A percentile compares a stretch with the other conserved stretches of the same genome.
Conservation (phyloP, 371 early-diverging fungal genomes). For the Mortierella sp. region DNA sequence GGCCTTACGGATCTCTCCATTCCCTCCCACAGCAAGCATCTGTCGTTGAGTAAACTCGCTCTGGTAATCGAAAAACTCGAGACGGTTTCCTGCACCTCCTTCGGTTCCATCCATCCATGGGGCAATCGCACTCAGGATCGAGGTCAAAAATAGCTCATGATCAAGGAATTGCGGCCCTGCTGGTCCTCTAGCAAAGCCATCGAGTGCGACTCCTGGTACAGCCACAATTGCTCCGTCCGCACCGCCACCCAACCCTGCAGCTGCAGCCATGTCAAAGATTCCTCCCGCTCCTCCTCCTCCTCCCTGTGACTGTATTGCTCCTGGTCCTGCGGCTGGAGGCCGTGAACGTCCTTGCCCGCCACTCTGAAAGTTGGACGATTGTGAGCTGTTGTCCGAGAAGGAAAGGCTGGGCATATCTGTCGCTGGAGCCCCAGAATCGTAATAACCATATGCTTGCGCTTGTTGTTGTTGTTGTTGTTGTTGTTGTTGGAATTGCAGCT, state of each 20-base stretch:
- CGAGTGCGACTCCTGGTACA: neutral
- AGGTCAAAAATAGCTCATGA: slow-evolving; percentile 30
- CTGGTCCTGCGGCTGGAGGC: neutral
- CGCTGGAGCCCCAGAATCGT: neutral
- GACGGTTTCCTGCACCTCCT: neutral
- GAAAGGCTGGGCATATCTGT: slow-evolving; percentile 27
- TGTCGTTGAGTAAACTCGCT: slow-evolving; percentile 22
- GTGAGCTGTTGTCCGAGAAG: slow-evolving; percentile 16
- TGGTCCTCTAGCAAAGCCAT: neutral
- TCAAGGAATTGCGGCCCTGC: neutral
- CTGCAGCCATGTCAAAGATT: neutral
- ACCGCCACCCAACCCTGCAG: neutral
- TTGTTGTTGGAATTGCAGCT: neutral
- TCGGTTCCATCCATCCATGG: neutral
- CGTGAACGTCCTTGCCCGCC: neutral
- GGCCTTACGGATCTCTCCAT: slow-evolving; percentile 32
- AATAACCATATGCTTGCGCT: neutral
- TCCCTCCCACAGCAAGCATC: slow-evolving; percentile 29
- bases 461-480: slow-evolving; percentile 20
- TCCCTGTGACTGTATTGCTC: neutral
- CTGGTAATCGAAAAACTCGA: slow-evolving; percentile 19
- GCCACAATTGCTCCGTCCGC: neutral
- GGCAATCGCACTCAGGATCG: slow-evolving; percentile 18
- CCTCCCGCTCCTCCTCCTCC: slow-evolving; percentile 6
- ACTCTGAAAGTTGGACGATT: slow-evolving; percentile 12